These are phyloP conservation scores for Phialophora tarda DNA, from an alignment of 2,329 filamentous ascomycete genomes.

Conservation along the genomic window DNA sequence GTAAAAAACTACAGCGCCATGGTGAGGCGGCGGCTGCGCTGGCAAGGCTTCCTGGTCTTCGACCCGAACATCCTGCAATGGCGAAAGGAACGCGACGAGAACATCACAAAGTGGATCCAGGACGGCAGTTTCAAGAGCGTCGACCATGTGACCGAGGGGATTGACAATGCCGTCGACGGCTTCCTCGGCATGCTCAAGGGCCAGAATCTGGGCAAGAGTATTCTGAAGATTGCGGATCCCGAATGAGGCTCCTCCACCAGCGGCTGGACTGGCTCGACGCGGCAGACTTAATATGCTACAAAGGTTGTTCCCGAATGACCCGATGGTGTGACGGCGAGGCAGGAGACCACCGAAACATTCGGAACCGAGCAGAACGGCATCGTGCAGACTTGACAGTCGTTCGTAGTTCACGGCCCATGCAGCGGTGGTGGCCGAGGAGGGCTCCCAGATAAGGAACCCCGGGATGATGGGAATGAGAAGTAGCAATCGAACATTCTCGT, in stretches of 20 bases:
- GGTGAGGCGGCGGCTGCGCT: conserved; percentile 63
- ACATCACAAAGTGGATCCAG: conserved; percentile 70
- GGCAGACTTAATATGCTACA: not conserved
- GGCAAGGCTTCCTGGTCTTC: conserved; percentile 73
- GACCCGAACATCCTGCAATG: conserved; percentile 67
- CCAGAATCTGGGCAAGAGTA: conserved; percentile 79
- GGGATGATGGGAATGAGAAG: not conserved
- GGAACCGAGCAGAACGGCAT: not conserved
- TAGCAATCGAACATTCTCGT: not conserved
- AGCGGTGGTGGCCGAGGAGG: no score
- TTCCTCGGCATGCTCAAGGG: conserved; percentile 73
- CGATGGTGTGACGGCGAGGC: not conserved
- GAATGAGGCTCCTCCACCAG: conserved; percentile 3
- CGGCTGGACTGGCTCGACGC: not conserved
- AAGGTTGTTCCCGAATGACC: not conserved
- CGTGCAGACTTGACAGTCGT: not conserved
- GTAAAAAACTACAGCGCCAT: conserved; percentile 66
- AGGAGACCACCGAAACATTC: not conserved
- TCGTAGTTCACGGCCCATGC: not conserved
- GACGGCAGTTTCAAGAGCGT: conserved; percentile 73
- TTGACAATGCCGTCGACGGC: conserved; percentile 71
- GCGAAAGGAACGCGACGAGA: conserved; percentile 69
- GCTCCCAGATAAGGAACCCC: not conserved
- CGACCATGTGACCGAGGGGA: conserved; percentile 68
- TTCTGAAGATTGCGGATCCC: conserved; percentile 62